Evolutionary conservation across 192 early-diverging fungal genomes (phyloP).

Genomic region (Umbelopsis sp.): DNA sequence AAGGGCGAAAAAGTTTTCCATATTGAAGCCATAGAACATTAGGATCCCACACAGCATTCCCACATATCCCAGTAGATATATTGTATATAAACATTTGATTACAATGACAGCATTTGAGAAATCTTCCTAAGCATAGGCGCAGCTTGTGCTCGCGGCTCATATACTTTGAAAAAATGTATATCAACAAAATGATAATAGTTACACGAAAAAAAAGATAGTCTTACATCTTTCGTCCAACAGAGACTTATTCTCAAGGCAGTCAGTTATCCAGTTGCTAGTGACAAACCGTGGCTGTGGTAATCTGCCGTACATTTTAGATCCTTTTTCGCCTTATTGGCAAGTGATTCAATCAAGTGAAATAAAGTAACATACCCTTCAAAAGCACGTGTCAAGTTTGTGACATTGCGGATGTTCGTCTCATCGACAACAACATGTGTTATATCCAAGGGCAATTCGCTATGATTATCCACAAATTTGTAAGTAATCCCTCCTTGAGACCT

Average conservation of each 20-base stretch:
- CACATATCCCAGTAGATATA: no score
- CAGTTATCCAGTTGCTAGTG: slow-evolving; percentile 27
- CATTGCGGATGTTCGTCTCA: neutral
- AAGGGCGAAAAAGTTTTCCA: slow-evolving; percentile 25
- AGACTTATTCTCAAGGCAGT: slow-evolving; percentile 26
- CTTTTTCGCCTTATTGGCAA: neutral
- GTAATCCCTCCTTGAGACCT: slow-evolving; percentile 17
- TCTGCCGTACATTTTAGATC: neutral
- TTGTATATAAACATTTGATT: no score
- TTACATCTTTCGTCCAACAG: slow-evolving; percentile 32
- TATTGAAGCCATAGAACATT: slow-evolving; percentile 9
- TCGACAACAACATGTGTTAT: slow-evolving; percentile 33
- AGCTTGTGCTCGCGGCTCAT: slow-evolving; percentile 12
- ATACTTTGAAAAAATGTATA: slow-evolving; percentile 8
- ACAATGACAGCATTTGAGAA: no score
- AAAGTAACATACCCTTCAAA: slow-evolving; percentile 14
- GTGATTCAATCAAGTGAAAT: neutral
- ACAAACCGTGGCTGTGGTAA: slow-evolving; percentile 29
- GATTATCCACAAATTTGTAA: neutral
- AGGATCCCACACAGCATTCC: no score
- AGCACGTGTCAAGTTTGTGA: neutral
- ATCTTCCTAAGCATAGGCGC: neutral
- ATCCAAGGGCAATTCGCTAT: neutral
- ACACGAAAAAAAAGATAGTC: neutral
- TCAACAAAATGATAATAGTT: neutral